These are phyloP conservation scores for Penicillium dipodomyicola DNA, from an alignment of 495 filamentous ascomycete genomes.

Conservation along the genomic window DNA sequence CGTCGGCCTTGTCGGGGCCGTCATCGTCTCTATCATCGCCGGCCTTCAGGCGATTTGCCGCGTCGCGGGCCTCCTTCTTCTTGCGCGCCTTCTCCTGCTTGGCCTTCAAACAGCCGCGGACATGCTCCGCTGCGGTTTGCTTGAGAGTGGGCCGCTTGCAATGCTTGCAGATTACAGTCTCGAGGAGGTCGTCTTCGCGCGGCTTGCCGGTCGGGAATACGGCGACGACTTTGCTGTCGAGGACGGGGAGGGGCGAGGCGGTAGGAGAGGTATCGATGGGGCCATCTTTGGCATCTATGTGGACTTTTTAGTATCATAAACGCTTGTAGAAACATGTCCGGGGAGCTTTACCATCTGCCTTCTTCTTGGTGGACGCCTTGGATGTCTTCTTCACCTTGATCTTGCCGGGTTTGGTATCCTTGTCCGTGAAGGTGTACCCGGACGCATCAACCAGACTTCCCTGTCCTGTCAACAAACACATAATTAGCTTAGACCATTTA, in stretches of 20 bases:
- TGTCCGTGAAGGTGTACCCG: constrained; percentile 53
- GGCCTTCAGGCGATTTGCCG: constrained; percentile 59
- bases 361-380: constrained; percentile 51
- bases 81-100: constrained; percentile 80
- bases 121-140: constrained; percentile 60
- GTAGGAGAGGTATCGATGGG: constrained; percentile 38
- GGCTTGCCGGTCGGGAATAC: constrained; percentile 74
- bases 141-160: constrained; percentile 74
- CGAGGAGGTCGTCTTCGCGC: constrained; percentile 60
- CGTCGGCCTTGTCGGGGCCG: constrained; percentile 38
- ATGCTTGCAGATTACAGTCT: constrained; percentile 73
- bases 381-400: constrained; percentile 69
- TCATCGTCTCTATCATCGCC: constrained; percentile 63
- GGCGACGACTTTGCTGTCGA: constrained; percentile 65
- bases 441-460: constrained; percentile 50
- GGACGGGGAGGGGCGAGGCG: constrained; percentile 63
- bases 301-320: not conserved
- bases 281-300: constrained; percentile 29
- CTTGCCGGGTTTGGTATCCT: constrained; percentile 61
- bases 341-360: constrained; percentile 47
- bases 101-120: constrained; percentile 66
- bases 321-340: not conserved
- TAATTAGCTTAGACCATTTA: constrained; percentile 17
- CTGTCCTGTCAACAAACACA: constrained; percentile 20
- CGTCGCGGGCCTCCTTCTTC: constrained; percentile 69